Conservation (phyloP, 495 filamentous ascomycete genomes). For the Astrothelium subdiscretum region DNA sequence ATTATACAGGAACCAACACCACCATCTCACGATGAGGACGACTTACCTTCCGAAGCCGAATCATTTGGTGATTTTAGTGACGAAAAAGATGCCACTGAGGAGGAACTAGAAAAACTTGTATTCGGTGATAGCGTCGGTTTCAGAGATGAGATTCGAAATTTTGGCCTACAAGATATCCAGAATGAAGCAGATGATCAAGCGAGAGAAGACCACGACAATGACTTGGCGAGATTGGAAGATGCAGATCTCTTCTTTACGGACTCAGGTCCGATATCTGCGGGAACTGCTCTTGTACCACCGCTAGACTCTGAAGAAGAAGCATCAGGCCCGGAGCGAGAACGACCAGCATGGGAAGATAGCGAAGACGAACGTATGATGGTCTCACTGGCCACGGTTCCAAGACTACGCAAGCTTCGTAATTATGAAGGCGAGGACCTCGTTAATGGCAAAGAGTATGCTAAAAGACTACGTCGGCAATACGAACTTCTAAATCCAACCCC, state of each 20-base stretch:
- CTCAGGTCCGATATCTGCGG: conserved; percentile 36
- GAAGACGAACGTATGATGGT: conserved; percentile 82
- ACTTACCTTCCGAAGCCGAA: not conserved
- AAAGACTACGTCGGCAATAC: conserved; percentile 64
- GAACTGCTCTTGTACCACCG: conserved; percentile 32
- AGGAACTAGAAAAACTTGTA: conserved; percentile 72
- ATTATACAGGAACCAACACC: conserved; percentile 9
- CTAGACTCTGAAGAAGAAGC: conserved; percentile 18
- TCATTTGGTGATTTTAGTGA: not conserved
- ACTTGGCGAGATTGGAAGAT: conserved; percentile 43
- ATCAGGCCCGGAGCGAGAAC: conserved; percentile 29
- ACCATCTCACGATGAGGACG: conserved; percentile 11
- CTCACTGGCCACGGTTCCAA: conserved; percentile 60
- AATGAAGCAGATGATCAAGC: conserved; percentile 24
- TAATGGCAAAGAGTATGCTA: conserved; percentile 73
- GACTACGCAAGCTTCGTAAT: conserved; percentile 68
- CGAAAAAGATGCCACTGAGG: conserved; percentile 69
- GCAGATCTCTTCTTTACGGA: conserved; percentile 66
- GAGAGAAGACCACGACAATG: conserved; percentile 24
- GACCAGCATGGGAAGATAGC: conserved; percentile 81
- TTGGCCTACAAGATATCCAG: conserved; percentile 16
- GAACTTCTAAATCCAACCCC: conserved; percentile 60
- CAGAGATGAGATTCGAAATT: conserved; percentile 49
- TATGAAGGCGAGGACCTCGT: conserved; percentile 76
- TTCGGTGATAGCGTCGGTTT: conserved; percentile 80